Conservation (phyloP, 495 filamentous ascomycete genomes). For the Trichoderma reesei region DNA sequence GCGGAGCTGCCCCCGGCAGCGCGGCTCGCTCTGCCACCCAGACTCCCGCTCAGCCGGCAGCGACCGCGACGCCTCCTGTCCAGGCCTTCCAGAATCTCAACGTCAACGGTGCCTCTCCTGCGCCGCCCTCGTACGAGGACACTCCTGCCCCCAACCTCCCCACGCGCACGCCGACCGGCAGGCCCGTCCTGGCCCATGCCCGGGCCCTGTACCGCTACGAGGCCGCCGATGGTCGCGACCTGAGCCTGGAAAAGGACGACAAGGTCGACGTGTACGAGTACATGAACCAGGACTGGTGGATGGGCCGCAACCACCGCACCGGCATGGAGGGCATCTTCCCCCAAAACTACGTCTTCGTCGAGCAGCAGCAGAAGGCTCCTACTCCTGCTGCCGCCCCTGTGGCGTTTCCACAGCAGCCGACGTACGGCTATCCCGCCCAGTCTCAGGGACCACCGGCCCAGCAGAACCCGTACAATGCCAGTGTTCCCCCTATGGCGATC, state of each 20-base stretch:
- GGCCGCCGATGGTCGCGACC: constrained; percentile 67
- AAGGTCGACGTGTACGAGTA: constrained; percentile 71
- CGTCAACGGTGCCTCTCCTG: constrained; percentile 28
- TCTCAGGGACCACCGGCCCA: constrained; percentile 22
- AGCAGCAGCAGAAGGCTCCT: constrained; percentile 22
- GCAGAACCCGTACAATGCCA: constrained; percentile 37
- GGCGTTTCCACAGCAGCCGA: not conserved
- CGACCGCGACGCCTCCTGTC: constrained; percentile 26
- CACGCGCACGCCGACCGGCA: constrained; percentile 45
- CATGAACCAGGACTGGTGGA: constrained; percentile 96
- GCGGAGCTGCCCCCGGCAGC: constrained; percentile 24
- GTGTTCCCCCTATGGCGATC: constrained; percentile 43
- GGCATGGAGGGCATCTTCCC: constrained; percentile 87
- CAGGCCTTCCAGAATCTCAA: constrained; percentile 33
- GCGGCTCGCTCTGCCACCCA: constrained; percentile 14
- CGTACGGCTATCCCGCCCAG: constrained; percentile 10
- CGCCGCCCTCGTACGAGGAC: constrained; percentile 39
- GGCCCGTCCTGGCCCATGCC: constrained; percentile 57
- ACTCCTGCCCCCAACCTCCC: constrained; percentile 41
- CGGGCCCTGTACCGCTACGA: constrained; percentile 76
- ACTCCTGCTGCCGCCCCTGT: not conserved
- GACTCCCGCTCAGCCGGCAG: constrained; percentile 27
- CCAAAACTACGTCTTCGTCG: constrained; percentile 66
- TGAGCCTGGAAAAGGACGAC: constrained; percentile 66
- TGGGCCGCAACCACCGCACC: constrained; percentile 71